phyloP scores from a whole-genome alignment of 805 yeast genomes.

The Ogataea pignaliae region DNA sequence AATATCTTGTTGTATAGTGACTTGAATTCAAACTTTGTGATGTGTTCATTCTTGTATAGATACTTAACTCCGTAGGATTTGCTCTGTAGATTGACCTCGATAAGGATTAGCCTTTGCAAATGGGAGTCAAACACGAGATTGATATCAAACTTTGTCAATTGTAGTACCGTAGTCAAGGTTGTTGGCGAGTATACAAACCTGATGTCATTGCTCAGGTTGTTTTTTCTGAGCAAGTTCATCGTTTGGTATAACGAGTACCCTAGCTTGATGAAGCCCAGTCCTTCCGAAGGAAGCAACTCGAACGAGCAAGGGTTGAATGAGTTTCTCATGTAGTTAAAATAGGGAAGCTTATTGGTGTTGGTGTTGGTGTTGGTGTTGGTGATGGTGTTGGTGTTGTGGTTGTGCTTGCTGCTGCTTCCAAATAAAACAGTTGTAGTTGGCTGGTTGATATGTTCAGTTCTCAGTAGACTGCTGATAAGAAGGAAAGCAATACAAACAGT shows the following conservation, averaged over 20 bases:
- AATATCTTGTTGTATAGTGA: slow-evolving; percentile 50
- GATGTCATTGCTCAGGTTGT: slow-evolving; percentile 14
- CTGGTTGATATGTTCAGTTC: no score
- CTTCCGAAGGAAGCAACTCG: slow-evolving; percentile 23
- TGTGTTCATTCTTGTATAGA: slow-evolving; percentile 20
- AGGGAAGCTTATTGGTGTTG: no score
- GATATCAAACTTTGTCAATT: slow-evolving; percentile 17
- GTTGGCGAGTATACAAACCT: slow-evolving; percentile 20
- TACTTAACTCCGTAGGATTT: slow-evolving; percentile 10
- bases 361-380: no score
- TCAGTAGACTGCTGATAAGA: no score
- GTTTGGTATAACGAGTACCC: slow-evolving; percentile 24
- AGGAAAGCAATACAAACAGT: no score
- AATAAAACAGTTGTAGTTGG: no score
- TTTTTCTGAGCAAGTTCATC: slow-evolving; percentile 11
- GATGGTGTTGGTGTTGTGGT: no score
- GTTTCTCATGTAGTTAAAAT: not conserved
- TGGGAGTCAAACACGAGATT: slow-evolving; percentile 24
- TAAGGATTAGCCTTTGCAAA: slow-evolving; percentile 23
- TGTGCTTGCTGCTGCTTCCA: no score
- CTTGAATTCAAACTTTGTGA: slow-evolving; percentile 30
- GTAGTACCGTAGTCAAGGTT: slow-evolving; percentile 15
- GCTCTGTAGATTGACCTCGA: slow-evolving; percentile 19
- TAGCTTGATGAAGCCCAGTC: slow-evolving; percentile 22
- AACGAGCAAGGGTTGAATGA: slow-evolving; percentile 7